Base-by-base conservation (phyloP, 768 basidiomycete genomes). In the Russula brevipes region DNA sequence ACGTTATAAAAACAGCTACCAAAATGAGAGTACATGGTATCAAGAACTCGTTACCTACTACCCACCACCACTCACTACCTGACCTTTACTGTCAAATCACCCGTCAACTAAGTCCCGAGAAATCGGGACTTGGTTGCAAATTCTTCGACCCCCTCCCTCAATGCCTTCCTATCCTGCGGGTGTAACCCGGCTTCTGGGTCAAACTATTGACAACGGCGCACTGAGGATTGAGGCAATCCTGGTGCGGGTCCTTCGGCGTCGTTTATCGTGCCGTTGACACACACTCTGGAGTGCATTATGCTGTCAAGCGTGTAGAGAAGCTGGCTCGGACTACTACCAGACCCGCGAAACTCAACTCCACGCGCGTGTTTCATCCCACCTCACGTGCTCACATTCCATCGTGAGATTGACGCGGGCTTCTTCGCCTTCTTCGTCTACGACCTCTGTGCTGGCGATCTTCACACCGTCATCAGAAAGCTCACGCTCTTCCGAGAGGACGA, bases 161-260 rank as follows among this genome's bases (percentile, higher is more conserved):
- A 54, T 61, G 60, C 16, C 51, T 17, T 49, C 47, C 11, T 61
- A 47, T 30, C 53, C 44, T 33, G 24, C 1, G 19, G 54, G 45
- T 41, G 60, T 36, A 33, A 14, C 45, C 38, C 45, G 19, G 11
- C 38, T 55, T 16, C 47, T 62, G 49, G 62, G 62, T 17, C 57
- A 54, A 58, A 53, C 57, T 17, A 91, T 98, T 78, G 91, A 94
- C 79, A 81, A 83, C 65, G 86, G 85, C 69, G 77, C 84, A 53
- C 83, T 97, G 60, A 82, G 91, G 74, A 85, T 98, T 58, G 82
- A 89, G 68, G 85, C 89, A 69, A 82, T 94, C 63, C 83, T 98
- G 96, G 96, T 44, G 84, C 88, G 96, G 96, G 11, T 92, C 94
- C n/a, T 98, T 96, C 72, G 96, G 95, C 60, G 86, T 93, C 68